Base-by-base conservation (phyloP, 495 filamentous ascomycete species). In the Echria macrotheca region DNA sequence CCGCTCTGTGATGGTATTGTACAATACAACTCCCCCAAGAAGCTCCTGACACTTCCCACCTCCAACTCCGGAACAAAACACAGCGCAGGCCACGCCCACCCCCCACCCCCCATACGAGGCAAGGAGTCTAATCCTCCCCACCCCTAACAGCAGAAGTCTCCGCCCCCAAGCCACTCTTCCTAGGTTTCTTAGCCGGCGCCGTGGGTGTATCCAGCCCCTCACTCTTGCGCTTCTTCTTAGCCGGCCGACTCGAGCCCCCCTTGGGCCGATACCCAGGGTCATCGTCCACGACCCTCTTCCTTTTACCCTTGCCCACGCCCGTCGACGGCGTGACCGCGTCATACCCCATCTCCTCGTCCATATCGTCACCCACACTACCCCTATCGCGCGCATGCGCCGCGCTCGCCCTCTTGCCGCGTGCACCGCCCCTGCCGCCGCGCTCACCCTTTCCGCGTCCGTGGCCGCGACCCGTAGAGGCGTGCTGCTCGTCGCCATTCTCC, bases 211-310 rank as follows among this genome's bases (percentile, higher is more conserved):
- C 63, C 31, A 15, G 50, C 19, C 64, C 63, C 52, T 74, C 70
- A 32, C 68, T 69, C 66, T 70, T 71, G 21, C 70, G 59, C 73
- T 87, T 89, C 71, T 84, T 83, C 63, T 81, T 82, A 18, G 69
- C 72, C 0, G 79, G 69, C 41, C 84, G 73, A 45, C 74, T 82
- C 0, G 66, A 66, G 1, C 72, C 71, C 0, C 82, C 82, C 61
- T 88, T 88, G 2, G 84, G 81, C 54, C 83, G 67, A 57, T 89
- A 88, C 8, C 80, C 80, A 10, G 72, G 69, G 60, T 91, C 87
- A 17, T 88, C 86, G 24, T 81, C 79, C 26, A 71, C 64, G 10
- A 78, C 75, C 45, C 79, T 75, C 73, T 86, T 74, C 14, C 66
- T 47, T 58, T 69, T 70, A 11, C 64, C 55, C 45, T 61, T 65